Percentiles rank a stretch among this genome's conserved stretches.
phyloP scores from a whole-genome alignment of 257 asterid species.

The Solanum sitiens region DNA sequence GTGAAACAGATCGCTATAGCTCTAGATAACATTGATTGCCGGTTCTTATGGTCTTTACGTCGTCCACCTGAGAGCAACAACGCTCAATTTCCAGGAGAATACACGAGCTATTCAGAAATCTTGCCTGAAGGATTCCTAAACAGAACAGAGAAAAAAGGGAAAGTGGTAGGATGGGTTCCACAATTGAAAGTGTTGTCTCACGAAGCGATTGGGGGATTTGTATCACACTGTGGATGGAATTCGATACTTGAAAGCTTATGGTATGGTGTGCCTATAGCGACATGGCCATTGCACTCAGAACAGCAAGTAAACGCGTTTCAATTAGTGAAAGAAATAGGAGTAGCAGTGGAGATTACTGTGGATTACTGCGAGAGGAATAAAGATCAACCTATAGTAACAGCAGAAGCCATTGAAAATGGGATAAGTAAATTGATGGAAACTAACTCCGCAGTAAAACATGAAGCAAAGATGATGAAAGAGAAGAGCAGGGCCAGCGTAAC shows the following conservation, averaged over 20 bases:
- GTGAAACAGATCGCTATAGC: slow-evolving; percentile 1
- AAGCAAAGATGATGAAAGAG: slow-evolving; percentile 25
- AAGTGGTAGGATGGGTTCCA: slow-evolving; percentile 50
- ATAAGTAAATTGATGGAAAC: slow-evolving; percentile 30
- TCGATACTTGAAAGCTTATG: slow-evolving; percentile 51
- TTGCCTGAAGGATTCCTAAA: slow-evolving; percentile 43
- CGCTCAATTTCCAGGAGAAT: background rate
- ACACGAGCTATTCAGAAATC: slow-evolving; percentile 9
- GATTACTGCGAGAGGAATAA: slow-evolving; percentile 17
- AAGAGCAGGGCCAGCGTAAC: slow-evolving; percentile 19
- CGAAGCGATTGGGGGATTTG: slow-evolving; percentile 41
- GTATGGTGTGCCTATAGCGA: slow-evolving; percentile 49
- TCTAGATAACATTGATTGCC: background rate
- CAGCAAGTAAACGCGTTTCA: slow-evolving; percentile 58
- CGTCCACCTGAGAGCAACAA: background rate
- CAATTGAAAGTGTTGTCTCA: slow-evolving; percentile 36
- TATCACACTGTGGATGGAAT: slow-evolving; percentile 73
- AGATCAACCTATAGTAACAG: slow-evolving; percentile 2
- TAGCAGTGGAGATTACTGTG: slow-evolving; percentile 32
- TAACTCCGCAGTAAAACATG: slow-evolving; percentile 18
- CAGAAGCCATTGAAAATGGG: slow-evolving; percentile 29
- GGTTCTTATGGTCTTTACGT: slow-evolving; percentile 8
- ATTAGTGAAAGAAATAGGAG: slow-evolving; percentile 37
- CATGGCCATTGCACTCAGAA: slow-evolving; percentile 55
- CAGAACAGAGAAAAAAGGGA: slow-evolving; percentile 26